phyloP scores from a whole-genome alignment of 2,329 filamentous ascomycete species.

The Geoglossum cookeanum region DNA sequence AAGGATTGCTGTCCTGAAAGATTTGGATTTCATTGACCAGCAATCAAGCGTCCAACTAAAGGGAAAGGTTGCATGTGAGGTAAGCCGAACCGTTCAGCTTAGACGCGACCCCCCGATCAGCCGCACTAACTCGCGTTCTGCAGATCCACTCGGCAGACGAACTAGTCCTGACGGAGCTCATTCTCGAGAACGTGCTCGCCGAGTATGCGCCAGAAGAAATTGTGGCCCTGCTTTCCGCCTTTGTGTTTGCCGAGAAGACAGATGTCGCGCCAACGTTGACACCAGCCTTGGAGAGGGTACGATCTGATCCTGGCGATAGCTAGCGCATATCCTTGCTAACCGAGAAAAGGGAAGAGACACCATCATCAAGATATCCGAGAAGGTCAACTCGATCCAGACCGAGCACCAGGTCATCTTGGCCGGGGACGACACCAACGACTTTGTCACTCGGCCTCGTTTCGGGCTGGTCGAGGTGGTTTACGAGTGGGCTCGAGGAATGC shows the following conservation, averaged over 20 bases:
- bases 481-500: slow-evolving; percentile 95
- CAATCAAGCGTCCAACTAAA: slow-evolving; percentile 81
- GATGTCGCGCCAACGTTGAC: slow-evolving; percentile 63
- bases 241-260: slow-evolving; percentile 97
- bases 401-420: slow-evolving; percentile 82
- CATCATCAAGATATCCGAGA: slow-evolving; percentile 79
- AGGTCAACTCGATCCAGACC: slow-evolving; percentile 78
- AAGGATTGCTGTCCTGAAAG: slow-evolving; percentile 75
- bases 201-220: slow-evolving; percentile 95
- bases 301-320: background rate
- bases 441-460: slow-evolving; percentile 70
- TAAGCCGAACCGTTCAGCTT: slow-evolving; percentile 13
- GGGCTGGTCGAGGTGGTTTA: slow-evolving; percentile 95
- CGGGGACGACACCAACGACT: slow-evolving; percentile 80
- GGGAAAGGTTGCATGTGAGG: slow-evolving; percentile 92
- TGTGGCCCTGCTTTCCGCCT: slow-evolving; percentile 77
- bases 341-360: slow-evolving; percentile 46
- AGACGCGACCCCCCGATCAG: background rate
- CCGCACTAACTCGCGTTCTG: slow-evolving; percentile 4
- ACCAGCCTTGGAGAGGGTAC: slow-evolving; percentile 49
- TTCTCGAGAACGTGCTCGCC: slow-evolving; percentile 89
- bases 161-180: slow-evolving; percentile 83
- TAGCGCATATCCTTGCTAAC: background rate
- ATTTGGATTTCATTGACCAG: slow-evolving; percentile 80
- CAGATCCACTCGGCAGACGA: slow-evolving; percentile 89